These are phyloP conservation scores for Microbotryum intermedium DNA, from an alignment of 1,284 basidiomycete genomes.

Conservation along the genomic window DNA sequence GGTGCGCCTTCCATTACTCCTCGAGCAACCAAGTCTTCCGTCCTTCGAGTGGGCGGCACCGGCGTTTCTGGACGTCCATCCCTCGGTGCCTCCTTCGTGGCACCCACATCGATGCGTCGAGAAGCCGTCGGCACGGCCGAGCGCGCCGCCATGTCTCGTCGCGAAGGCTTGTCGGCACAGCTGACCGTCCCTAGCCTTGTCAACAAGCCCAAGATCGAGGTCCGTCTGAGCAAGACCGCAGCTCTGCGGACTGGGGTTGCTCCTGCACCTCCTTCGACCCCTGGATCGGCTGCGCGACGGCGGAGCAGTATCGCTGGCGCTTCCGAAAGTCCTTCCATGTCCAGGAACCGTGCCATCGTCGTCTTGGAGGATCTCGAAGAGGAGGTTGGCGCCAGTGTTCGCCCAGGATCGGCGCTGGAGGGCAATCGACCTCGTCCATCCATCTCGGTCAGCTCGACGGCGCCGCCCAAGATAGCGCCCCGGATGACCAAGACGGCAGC, in stretches of 20 bases:
- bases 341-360: not conserved
- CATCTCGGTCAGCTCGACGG: not conserved
- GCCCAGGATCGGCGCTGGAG: not conserved
- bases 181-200: not conserved
- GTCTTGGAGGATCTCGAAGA: not conserved
- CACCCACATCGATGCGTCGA: not conserved
- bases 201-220: not conserved
- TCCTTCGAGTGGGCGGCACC: slow-evolving; percentile 4
- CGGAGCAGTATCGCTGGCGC: not conserved
- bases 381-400: not conserved
- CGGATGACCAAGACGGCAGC: slow-evolving; percentile 7
- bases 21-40: slow-evolving; percentile 45
- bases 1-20: slow-evolving; percentile 57
- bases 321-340: not conserved
- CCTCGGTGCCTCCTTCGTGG: not conserved
- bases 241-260: slow-evolving; percentile 9
- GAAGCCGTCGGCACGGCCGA: slow-evolving; percentile 18
- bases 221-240: slow-evolving; percentile 14
- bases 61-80: not conserved
- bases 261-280: not conserved
- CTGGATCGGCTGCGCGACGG: not conserved
- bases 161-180: not conserved
- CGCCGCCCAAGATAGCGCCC: slow-evolving; percentile 33
- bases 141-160: slow-evolving; percentile 11
- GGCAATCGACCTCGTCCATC: no score